These are phyloP conservation scores for Pistacia vera DNA, from an alignment of 345 rosid species.

Conservation along the genomic window DNA sequence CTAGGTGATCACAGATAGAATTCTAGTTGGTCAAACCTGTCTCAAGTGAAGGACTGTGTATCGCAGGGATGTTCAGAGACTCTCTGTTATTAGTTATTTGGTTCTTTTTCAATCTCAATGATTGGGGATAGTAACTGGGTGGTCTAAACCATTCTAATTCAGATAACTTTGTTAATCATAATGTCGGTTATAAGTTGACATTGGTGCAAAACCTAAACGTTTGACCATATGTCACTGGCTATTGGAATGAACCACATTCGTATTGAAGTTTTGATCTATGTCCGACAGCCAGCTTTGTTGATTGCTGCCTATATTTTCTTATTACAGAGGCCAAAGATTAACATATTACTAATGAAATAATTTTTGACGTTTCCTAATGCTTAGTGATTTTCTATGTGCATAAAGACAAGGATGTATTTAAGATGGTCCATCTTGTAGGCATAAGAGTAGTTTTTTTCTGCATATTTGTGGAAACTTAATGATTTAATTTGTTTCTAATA, in stretches of 20 bases:
- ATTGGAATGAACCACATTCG: not conserved
- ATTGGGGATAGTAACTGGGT: not conserved
- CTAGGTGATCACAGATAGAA: not conserved
- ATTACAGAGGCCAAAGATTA: not conserved
- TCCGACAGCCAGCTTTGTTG: not conserved
- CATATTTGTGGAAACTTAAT: not conserved
- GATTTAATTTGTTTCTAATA: slow-evolving; percentile 2
- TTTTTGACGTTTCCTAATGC: not conserved
- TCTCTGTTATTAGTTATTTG: not conserved
- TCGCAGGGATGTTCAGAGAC: not conserved
- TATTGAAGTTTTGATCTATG: no score
- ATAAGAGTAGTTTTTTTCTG: not conserved
- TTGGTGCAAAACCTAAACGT: not conserved
- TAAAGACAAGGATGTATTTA: not conserved
- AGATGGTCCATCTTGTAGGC: not conserved
- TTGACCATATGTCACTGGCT: not conserved
- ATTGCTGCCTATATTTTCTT: not conserved
- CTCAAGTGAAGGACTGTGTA: not conserved
- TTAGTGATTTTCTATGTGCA: not conserved
- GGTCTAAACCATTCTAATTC: not conserved
- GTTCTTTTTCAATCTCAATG: no score
- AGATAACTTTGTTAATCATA: not conserved
- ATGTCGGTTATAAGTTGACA: not conserved
- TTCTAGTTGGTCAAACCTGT: not conserved
- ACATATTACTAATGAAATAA: not conserved